phyloP scores from a whole-genome alignment of 768 basidiomycete species.

The Trametopsis cervina region DNA sequence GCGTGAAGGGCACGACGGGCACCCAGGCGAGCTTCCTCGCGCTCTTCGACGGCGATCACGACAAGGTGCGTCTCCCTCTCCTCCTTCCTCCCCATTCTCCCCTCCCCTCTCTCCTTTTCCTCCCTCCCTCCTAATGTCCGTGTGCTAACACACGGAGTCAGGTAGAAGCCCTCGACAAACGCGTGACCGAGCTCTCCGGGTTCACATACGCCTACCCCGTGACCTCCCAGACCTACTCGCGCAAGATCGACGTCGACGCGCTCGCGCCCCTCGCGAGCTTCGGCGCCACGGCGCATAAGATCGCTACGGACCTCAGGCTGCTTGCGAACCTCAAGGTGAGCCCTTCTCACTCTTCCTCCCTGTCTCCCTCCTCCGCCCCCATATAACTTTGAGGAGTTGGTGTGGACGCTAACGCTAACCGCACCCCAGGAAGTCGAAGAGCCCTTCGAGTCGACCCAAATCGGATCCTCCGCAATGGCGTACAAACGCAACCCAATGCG shows the following conservation, averaged over 20 bases:
- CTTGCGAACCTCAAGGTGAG: conserved; percentile 86
- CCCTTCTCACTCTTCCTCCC: neutral
- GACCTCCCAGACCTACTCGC: conserved; percentile 96
- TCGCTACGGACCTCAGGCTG: conserved; percentile 91
- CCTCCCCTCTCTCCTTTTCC: no score
- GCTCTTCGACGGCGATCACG: conserved; percentile 92
- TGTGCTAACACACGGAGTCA: conserved; percentile 17
- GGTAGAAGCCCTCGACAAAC: conserved; percentile 85
- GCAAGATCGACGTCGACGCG: conserved; percentile 95
- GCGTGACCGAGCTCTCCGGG: conserved; percentile 86
- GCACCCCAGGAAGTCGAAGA: conserved; percentile 96
- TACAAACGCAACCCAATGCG: conserved; percentile 99
- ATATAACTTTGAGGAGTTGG: no score
- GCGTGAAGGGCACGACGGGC: conserved; percentile 99
- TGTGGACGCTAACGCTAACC: neutral
- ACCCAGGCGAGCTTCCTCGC: conserved; percentile 95
- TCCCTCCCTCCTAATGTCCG: no score
- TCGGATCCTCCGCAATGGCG: conserved; percentile 96
- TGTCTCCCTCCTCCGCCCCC: no score
- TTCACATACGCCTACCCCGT: conserved; percentile 96
- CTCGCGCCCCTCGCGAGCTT: conserved; percentile 83
- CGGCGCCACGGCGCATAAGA: conserved; percentile 96
- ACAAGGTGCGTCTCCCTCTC: conserved; percentile 49
- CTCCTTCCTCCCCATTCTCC: no score
- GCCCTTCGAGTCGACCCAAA: conserved; percentile 98